phyloP scores from a whole-genome alignment of 768 basidiomycete genomes.

The Boletus insuetus region DNA sequence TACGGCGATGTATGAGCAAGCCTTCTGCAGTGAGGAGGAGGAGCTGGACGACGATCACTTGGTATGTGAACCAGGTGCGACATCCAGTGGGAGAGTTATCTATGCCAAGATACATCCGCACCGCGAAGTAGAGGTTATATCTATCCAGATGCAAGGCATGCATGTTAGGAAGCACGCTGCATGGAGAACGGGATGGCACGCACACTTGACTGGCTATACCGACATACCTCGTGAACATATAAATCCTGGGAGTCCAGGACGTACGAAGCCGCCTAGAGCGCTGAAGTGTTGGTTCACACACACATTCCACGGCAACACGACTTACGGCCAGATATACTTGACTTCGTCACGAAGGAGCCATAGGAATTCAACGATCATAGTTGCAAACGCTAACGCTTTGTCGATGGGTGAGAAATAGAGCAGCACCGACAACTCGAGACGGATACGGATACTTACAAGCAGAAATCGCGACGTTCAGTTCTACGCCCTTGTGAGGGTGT shows the following conservation, averaged over 20 bases:
- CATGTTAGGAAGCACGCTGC: not conserved
- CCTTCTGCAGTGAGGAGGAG: constrained; percentile 12
- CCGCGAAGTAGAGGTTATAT: constrained; percentile 20
- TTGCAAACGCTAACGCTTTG: constrained; percentile 3
- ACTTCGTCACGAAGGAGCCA: constrained; percentile 15
- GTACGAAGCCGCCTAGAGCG: constrained; percentile 3
- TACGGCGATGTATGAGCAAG: constrained; percentile 19
- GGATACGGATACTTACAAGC: constrained; percentile 8
- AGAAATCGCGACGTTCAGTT: constrained; percentile 8
- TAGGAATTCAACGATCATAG: constrained; percentile 19
- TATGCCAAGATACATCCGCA: constrained; percentile 18
- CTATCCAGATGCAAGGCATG: not conserved
- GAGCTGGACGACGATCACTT: constrained; percentile 11
- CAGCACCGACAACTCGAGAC: not conserved
- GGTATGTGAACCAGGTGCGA: constrained; percentile 15
- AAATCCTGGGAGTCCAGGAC: constrained; percentile 9
- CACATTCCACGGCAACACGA: not conserved
- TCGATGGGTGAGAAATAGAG: not conserved
- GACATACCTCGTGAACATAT: constrained; percentile 11
- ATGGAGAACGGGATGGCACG: not conserved
- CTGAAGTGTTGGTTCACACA: not conserved
- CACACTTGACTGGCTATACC: constrained; percentile 21
- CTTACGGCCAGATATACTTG: constrained; percentile 24
- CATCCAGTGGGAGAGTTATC: constrained; percentile 7
- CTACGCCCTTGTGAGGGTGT: not conserved